Evolutionary conservation across 2,329 filamentous ascomycete species (phyloP).

Genomic region (Daldinia sp.): DNA sequence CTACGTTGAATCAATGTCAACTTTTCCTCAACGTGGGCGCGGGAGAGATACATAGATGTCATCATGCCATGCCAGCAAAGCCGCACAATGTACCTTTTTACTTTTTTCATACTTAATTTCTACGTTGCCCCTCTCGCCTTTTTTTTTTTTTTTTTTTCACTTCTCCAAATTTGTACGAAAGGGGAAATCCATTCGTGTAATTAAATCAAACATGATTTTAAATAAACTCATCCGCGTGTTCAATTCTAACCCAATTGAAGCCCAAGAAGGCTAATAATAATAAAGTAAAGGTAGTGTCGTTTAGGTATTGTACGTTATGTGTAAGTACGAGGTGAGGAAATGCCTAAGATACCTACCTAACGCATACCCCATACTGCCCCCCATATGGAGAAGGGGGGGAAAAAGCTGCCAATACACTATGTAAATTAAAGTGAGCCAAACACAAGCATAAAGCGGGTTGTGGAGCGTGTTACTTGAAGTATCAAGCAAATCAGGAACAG

Average conservation of each 20-base stretch:
- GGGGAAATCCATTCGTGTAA: background rate
- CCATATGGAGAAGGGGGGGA: constrained; percentile 1
- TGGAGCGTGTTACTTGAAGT: constrained; percentile 18
- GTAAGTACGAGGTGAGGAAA: constrained; percentile 2
- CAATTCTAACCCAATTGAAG: constrained; percentile 25
- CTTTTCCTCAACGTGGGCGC: constrained; percentile 24
- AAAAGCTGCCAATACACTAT: background rate
- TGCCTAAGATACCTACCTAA: background rate
- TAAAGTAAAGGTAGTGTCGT: background rate
- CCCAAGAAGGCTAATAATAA: constrained; percentile 14
- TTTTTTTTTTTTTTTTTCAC: constrained; percentile 1
- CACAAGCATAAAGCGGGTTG: constrained; percentile 14
- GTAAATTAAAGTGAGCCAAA: constrained; percentile 32
- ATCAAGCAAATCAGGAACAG: constrained; percentile 31
- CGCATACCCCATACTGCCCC: constrained; percentile 1
- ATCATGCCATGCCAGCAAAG: constrained; percentile 29
- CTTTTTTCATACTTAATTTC: background rate
- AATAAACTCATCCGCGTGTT: background rate
- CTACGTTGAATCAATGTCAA: constrained; percentile 27
- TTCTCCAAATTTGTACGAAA: background rate
- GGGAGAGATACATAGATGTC: constrained; percentile 19
- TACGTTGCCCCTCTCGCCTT: background rate
- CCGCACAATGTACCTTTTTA: constrained; percentile 15
- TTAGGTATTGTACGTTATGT: background rate
- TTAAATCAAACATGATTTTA: background rate